phyloP scores from a whole-genome alignment of 352 stramenopile genomes.

The Globisporangium abappressorium region DNA sequence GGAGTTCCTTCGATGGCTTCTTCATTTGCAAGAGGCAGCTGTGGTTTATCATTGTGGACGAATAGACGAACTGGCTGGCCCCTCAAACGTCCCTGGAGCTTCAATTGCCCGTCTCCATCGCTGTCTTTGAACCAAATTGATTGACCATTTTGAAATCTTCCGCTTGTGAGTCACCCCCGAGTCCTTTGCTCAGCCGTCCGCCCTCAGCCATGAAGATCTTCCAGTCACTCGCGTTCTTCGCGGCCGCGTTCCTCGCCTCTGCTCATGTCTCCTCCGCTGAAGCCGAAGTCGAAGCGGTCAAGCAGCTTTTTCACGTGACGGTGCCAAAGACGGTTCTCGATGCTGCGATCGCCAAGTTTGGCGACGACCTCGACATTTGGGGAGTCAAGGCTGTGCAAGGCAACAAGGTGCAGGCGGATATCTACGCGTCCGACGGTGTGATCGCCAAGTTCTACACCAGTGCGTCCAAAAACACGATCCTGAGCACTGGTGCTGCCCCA shows the following conservation, averaged over 20 bases:
- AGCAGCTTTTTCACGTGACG: slow-evolving; percentile 35
- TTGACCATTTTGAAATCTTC: background rate
- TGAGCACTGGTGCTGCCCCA: background rate
- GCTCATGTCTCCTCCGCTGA: background rate
- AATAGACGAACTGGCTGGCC: background rate
- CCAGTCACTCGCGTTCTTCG: slow-evolving; percentile 15
- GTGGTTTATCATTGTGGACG: background rate
- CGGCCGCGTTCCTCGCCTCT: slow-evolving; percentile 13
- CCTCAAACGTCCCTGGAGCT: background rate
- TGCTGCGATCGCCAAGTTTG: slow-evolving; percentile 7
- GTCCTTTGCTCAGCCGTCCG: background rate
- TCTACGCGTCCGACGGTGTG: slow-evolving; percentile 10
- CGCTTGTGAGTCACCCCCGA: background rate
- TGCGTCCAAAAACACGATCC: background rate
- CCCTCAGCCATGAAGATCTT: slow-evolving; percentile 26
- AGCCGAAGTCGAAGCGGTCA: slow-evolving; percentile 15
- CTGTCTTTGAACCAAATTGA: background rate
- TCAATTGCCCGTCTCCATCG: no score
- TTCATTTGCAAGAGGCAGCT: background rate
- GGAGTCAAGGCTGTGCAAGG: background rate
- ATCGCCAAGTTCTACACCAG: slow-evolving; percentile 12
- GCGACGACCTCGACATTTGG: slow-evolving; percentile 15
- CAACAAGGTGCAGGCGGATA: slow-evolving; percentile 6
- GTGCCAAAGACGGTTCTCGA: slow-evolving; percentile 25
- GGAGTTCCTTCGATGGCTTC: background rate